Evolutionary conservation across 2,329 filamentous ascomycete species (phyloP), one percentile per base, ranked within the genome.

Genomic region (Cordyceps pruinosa): DNA sequence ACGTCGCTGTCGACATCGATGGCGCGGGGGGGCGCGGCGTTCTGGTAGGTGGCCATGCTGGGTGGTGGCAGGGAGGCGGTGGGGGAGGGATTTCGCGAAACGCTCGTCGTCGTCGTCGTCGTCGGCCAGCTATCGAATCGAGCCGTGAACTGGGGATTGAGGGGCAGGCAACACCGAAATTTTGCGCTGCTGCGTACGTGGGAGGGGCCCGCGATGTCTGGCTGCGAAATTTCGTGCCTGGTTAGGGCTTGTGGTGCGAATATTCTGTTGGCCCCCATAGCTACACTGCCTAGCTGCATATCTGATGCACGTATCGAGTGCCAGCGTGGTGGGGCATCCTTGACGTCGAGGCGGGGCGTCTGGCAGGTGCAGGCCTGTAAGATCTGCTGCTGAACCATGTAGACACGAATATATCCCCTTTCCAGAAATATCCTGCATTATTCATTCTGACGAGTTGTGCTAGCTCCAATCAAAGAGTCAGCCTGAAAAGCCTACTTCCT

Each of bases 1-100:
- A 90, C 88, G 73, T 97, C 94, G 70, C 90, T 96, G 72, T 95
- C 91, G 74, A 93, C 88, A 67, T 85, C 85, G 59, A 84, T 75
- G 64, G 79, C 75, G 72, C 83, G 82, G 69, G 78, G 72, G 64
- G 82, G 80, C 70, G 81, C 77, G 68, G 75, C 81, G 71, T 84
- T 86, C 70, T 83, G 78, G 69, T 81, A 83, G 65, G 74, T 77
- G 73, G 80, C 83, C 84, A 87, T 87, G 59, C 32, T 47, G 63
- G 59, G 34, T 61, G 61, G 57, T 62, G 60, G 62, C 3, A 35
- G 17, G 44, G 5, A 44, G n/a, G n/a, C n/a, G n/a, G n/a, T 23
- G 21, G 26, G 46, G 30, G 23, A 2, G 30, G 30, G 15, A 4
- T 49, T 8, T 35, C 26, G 41, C 35, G 41, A 32, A 48, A 37